Evolutionary conservation across 345 rosid species (phyloP).

Genomic region (Citrus mangshanensis): DNA sequence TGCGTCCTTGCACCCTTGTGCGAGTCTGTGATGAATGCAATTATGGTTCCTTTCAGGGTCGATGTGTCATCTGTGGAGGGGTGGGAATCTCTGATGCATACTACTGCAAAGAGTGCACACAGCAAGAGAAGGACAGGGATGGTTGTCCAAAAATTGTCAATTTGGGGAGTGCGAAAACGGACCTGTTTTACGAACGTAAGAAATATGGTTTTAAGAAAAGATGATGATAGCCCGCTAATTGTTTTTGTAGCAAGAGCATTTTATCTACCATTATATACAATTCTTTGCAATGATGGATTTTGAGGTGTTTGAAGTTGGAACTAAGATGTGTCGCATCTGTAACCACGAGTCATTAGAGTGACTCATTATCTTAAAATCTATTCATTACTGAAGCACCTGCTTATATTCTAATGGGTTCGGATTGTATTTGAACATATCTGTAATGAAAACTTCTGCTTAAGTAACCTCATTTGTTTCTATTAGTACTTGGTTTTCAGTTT

Average conservation of each 20-base stretch:
- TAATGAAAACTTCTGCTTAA: neutral
- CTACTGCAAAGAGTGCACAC: conserved; percentile 52
- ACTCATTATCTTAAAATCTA: neutral
- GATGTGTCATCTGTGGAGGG: conserved; percentile 48
- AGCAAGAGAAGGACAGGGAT: conserved; percentile 48
- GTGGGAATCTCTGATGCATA: conserved; percentile 52
- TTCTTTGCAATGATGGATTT: neutral
- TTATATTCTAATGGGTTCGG: neutral
- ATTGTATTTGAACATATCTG: neutral
- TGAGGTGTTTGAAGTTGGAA: neutral
- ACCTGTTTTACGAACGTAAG: conserved; percentile 40
- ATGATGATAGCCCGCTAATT: conserved; percentile 11
- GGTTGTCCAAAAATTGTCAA: conserved; percentile 48
- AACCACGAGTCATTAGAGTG: neutral
- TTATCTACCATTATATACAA: too few species aligned
- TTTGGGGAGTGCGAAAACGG: conserved; percentile 43
- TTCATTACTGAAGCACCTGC: neutral
- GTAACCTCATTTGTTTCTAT: neutral
- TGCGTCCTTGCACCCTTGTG: conserved; percentile 47
- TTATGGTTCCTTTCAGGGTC: conserved; percentile 47
- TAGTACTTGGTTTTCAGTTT: neutral
- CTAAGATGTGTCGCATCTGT: neutral
- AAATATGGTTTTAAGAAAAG: conserved; percentile 48
- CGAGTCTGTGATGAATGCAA: conserved; percentile 48
- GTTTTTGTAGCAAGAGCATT: neutral